Conservation (phyloP, 208 protist genomes). For the Trypanosoma rangeli region DNA sequence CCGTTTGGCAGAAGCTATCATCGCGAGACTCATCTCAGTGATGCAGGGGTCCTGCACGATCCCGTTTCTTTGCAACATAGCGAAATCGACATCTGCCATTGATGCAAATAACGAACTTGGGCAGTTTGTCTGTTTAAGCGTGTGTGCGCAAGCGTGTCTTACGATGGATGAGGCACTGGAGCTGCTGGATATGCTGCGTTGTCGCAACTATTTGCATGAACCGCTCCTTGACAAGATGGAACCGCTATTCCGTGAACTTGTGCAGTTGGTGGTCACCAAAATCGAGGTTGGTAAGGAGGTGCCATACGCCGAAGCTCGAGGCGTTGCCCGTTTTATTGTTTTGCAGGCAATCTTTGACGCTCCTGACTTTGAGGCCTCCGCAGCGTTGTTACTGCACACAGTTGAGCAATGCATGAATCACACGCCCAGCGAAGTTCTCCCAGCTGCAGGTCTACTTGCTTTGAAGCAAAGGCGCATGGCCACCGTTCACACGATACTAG, state of each 20-base stretch:
- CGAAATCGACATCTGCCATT: conserved; percentile 12
- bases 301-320: not conserved
- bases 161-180: conserved; percentile 11
- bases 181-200: conserved; percentile 16
- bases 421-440: conserved; percentile 15
- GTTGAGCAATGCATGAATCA: conserved; percentile 20
- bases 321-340: conserved; percentile 21
- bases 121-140: conserved; percentile 20
- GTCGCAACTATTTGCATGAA: conserved; percentile 38
- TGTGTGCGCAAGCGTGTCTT: conserved; percentile 9
- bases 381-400: conserved; percentile 23
- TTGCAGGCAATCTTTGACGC: conserved; percentile 39
- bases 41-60: conserved; percentile 13
- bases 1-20: conserved; percentile 21
- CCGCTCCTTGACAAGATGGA: conserved; percentile 50
- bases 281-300: not conserved
- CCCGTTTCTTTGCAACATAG: conserved; percentile 10
- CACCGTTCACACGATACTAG: conserved; percentile 4
- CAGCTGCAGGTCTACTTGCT: conserved; percentile 15
- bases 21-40: conserved; percentile 25
- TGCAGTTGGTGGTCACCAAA: conserved; percentile 9
- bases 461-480: not conserved
- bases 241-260: conserved; percentile 15
- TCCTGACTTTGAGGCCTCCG: conserved; percentile 41
- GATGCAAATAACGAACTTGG: conserved; percentile 22